Conservation (phyloP, 805 yeast genomes). For the Myxozyma neotropica region DNA sequence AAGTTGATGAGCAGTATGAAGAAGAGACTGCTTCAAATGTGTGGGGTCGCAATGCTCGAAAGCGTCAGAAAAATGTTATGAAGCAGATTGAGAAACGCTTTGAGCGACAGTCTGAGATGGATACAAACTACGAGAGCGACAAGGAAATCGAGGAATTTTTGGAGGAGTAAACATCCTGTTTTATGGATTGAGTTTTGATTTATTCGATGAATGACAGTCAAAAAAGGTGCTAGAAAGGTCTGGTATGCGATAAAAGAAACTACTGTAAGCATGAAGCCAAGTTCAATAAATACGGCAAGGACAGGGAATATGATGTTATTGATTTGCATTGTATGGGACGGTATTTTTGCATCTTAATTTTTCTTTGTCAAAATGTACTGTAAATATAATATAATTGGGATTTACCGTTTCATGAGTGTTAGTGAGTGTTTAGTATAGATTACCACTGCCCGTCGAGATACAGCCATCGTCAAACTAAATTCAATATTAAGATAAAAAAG, state of each 20-base stretch:
- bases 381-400: neutral
- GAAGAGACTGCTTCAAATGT: constrained; percentile 17
- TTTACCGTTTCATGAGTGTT: neutral
- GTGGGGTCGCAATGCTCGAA: constrained; percentile 37
- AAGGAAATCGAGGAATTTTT: constrained; percentile 23
- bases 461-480: too few relatives aligned
- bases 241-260: too few relatives aligned
- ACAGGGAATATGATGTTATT: too few relatives aligned
- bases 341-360: neutral
- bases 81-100: constrained; percentile 34
- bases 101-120: constrained; percentile 34
- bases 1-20: constrained; percentile 25
- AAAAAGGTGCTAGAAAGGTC: too few relatives aligned
- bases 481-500: too few relatives aligned
- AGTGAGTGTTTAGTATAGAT: too few relatives aligned
- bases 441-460: too few relatives aligned
- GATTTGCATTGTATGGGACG: too few relatives aligned
- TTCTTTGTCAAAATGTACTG: neutral
- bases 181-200: neutral
- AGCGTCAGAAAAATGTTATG: constrained; percentile 33
- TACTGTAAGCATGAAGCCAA: too few relatives aligned
- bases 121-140: constrained; percentile 31
- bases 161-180: constrained; percentile 59
- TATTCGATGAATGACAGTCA: too few relatives aligned
- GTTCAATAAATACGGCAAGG: too few relatives aligned